A percentile compares a stretch with the other conserved stretches of the same genome.
Conservation (phyloP, 441 rosid genomes). For the Croton setiger region DNA sequence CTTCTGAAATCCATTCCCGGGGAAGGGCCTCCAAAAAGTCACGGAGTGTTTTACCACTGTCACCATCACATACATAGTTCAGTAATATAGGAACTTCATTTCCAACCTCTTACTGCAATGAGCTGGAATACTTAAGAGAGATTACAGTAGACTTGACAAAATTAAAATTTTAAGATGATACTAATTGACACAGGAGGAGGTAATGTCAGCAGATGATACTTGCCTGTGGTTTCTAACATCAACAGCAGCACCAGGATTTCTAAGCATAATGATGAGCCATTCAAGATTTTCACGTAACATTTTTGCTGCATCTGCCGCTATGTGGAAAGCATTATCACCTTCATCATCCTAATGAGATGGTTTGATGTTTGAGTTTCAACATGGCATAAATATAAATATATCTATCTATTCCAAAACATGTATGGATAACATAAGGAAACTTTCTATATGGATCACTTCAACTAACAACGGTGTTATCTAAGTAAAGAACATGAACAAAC, state of each 20-base stretch:
- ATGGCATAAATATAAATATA: not conserved
- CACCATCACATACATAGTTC: conserved; percentile 24
- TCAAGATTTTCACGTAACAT: conserved; percentile 99
- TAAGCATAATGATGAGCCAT: conserved; percentile 92
- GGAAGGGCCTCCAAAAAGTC: conserved; percentile 96
- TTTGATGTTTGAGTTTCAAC: conserved; percentile 9
- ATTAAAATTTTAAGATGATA: conserved; percentile 5
- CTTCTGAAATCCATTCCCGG: conserved; percentile 99
- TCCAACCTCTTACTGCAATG: not conserved
- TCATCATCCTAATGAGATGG: conserved; percentile 77
- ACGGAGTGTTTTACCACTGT: conserved; percentile 92
- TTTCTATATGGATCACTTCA: not conserved
- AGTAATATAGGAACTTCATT: conserved; percentile 16
- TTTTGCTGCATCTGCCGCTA: conserved; percentile 98
- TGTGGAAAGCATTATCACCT: conserved; percentile 97
- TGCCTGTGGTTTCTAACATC: conserved; percentile 94
- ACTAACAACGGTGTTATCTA: not conserved
- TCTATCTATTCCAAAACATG: not conserved
- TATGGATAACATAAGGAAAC: not conserved
- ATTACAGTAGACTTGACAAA: conserved; percentile 4
- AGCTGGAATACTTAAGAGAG: not conserved
- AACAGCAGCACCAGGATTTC: conserved; percentile 77
- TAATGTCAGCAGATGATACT: conserved; percentile 25
- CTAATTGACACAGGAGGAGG: not conserved
- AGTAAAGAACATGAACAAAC: conserved; percentile 10